These are phyloP conservation scores for Cornus suecica DNA, from an alignment of 148 eudicot genomes.

Conservation along the genomic window DNA sequence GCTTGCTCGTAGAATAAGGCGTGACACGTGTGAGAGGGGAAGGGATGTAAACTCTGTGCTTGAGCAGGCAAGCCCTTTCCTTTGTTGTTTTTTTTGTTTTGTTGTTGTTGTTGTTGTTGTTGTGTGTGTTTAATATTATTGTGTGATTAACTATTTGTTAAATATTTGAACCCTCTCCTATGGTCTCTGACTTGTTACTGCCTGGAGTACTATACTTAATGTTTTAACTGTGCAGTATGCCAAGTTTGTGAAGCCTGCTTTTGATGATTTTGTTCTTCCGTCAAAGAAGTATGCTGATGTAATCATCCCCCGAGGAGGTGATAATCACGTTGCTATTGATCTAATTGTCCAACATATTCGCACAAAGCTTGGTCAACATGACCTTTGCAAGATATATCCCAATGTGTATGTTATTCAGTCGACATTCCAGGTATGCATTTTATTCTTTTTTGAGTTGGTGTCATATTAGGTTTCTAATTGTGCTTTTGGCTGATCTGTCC, in stretches of 20 bases:
- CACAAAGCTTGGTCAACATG: conserved; percentile 90
- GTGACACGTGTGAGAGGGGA: conserved; percentile 97
- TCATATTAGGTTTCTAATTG: not conserved
- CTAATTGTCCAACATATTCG: conserved; percentile 84
- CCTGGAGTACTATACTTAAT: not conserved
- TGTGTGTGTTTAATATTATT: too few species aligned
- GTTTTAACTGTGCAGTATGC: conserved; percentile 60
- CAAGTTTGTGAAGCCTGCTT: conserved; percentile 96
- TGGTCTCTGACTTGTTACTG: not conserved
- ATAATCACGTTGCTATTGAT: conserved; percentile 90
- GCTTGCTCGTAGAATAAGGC: conserved; percentile 95
- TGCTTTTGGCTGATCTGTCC: not conserved
- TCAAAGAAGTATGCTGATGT: conserved; percentile 96
- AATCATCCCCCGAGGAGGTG: conserved; percentile 91
- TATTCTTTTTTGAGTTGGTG: not conserved
- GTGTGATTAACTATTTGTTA: not conserved
- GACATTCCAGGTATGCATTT: conserved; percentile 67
- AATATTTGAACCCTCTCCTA: not conserved
- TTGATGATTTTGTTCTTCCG: conserved; percentile 89
- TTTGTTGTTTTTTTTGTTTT: conserved; percentile 5
- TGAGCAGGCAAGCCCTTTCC: conserved; percentile 68
- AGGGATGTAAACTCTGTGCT: conserved; percentile 94
- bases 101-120: not conserved
- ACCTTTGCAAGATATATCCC: conserved; percentile 82
- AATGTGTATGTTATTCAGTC: conserved; percentile 82